Evolutionary conservation across 352 stramenopile species (phyloP), one percentile per base, ranked within the genome.

Genomic region (Globisporangium echinulatum): DNA sequence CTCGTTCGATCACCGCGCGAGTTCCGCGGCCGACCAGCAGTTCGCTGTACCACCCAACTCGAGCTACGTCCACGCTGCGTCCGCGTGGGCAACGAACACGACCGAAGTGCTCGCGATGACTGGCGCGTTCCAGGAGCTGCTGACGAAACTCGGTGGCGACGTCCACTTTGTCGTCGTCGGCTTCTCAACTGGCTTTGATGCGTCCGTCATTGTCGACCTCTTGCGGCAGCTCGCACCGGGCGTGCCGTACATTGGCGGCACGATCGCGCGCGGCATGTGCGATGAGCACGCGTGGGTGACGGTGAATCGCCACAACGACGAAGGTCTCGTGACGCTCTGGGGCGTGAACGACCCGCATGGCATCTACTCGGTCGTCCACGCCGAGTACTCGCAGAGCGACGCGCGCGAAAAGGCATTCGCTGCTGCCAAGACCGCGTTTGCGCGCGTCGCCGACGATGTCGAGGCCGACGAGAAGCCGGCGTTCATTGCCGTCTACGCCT

Each of bases 211-310:
- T 43, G 72, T 93, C 11, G 85, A 77, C 17, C 52, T 90, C 44
- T 66, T 95, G 1, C 78, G 85, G 0, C 78, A 95, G 47, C 61
- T 91, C 19, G 85, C 85, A 0, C 85, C 85, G 33, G 83, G 82
- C 0, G 81, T 95, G 7, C 83, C 85, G 2, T 95, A 90, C 59
- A 91, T 95, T 52, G 85, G 85, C 19, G 85, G 85, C 14, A 92
- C 84, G 19, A 92, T 92, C 36, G 85, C 82, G 7, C 80, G 85
- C 46, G 85, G 82, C 4, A 91, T 92, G 69, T 95, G 85, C 62
- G 84, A 95, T 47, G 83, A 95, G 57, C 88, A 90, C 52, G 85
- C 85, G 36, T 95, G 85, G 85, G 82, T 95, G 4, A 91, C 85
- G 7, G 82, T 92, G 52, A 95, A 95, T 61, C 76, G 85, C 7